Base-by-base conservation (phyloP, 306 rosid genomes). In the Vigna hirtella region DNA sequence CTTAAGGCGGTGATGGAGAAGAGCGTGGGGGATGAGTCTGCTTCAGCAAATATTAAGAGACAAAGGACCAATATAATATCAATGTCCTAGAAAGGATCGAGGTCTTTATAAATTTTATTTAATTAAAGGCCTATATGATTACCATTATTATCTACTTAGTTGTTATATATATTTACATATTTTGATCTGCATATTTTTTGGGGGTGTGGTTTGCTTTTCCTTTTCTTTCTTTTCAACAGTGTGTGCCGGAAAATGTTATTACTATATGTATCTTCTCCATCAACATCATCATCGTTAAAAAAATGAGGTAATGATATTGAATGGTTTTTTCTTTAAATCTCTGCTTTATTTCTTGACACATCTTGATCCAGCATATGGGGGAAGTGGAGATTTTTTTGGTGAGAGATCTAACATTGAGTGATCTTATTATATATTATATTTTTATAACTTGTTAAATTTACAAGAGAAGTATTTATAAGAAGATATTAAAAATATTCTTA, bases 1-100 rank as follows among this genome's bases (percentile, higher is more conserved):
- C 91, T 94, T 4, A 94, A 85, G 75, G 91, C 87, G 0, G 97
- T 94, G 57, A 94, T 94, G 93, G 98, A 92, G 84, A 94, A 94
- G 80, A 82, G 82, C 17, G 76, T 80, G 40, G 90, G 90, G 0
- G 91, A 89, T 10, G 88, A 84, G 8, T 82, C 93, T 36, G 73
- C 97, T 50, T 82, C 93, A 9, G 97, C 87, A 68, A 89, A 43
- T 79, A 86, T 86, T 17, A 94, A 94, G 89, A 88, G 98, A 55
- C 98, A 94, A 91, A 94, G 97, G 90, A 94, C 90, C 47, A 87
- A 85, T 80, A 79, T 59, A 70, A 83, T 85, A 69, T 88, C 77
- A 83, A 86, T 87, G 81, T 87, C 84, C 83, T 94, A 80, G 74
- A 86, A 75, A 55, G 42, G 45, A 63, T 15, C 57, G 14, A 77